Base-by-base conservation (phyloP, 768 basidiomycete species). In the Mycena polygramma region DNA sequence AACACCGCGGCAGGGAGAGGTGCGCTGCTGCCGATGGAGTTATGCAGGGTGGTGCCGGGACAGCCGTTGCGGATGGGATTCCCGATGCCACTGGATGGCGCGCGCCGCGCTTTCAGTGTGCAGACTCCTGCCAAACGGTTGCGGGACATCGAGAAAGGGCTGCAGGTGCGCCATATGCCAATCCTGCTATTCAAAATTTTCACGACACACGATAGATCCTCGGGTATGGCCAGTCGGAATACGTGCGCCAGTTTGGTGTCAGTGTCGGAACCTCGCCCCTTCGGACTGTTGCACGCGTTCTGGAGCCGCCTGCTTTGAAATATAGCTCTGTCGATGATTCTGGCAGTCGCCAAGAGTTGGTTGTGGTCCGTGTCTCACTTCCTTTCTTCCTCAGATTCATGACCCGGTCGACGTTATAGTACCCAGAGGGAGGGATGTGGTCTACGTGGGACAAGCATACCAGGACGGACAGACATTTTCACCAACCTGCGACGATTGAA, bases 21-120 rank as follows among this genome's bases (percentile, higher is more conserved):
- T 0, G 66, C 51, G 13, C 75, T 90, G 41, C 81, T 92, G 1
- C 93, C 93, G 0, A 76, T 94, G 0, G 93, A 94, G 73, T 77
- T 89, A 2, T 94, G 92, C 75, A 78, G 76, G 0, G 90, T 94
- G 3, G 83, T 85, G 0, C 76, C 83, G 0, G 92, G 92, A 0
- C 93, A 94, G 72, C 88, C 92, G 49, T 89, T 92, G 86, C 85
- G 89, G 43, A 92, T 90, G 72, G 88, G 91, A 52, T 82, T 94
- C 0, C 91, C 92, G 0, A 80, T 88, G 0, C 90, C 92, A 52
- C 88, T 90, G 73, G 89, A 89, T 0, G 86, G 84, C 60, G 82
- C 85, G 1, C 86, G 94, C 7, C 81, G 92, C 1, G 84, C 84
- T 0, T 94, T 94, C 70, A 86, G 93, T 0, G 92, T 91, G 1